A percentile compares a stretch with the other conserved stretches of the same genome.
phyloP scores from a whole-genome alignment of 257 asterid species.

The Gardenia jasminoides region DNA sequence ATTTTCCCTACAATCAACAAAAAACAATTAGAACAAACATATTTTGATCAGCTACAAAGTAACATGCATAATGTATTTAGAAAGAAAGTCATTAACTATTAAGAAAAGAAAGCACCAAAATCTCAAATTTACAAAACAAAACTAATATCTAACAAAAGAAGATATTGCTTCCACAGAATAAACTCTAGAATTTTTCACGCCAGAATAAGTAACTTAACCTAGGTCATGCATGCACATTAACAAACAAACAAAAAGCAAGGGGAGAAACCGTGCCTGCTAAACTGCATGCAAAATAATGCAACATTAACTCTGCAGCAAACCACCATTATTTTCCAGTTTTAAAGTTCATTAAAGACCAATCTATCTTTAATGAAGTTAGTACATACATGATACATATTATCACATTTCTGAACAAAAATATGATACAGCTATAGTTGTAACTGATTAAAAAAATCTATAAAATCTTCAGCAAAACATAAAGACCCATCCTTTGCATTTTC shows the following conservation, averaged over 20 bases:
- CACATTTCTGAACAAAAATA: neutral
- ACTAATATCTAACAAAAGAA: neutral
- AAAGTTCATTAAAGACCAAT: neutral
- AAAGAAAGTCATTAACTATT: neutral
- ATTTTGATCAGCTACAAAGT: neutral
- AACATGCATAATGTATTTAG: neutral
- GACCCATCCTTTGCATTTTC: neutral
- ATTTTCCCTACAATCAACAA: slow-evolving; percentile 69
- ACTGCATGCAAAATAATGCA: neutral
- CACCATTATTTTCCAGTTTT: neutral
- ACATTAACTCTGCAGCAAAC: neutral
- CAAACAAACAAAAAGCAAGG: neutral
- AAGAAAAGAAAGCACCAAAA: neutral
- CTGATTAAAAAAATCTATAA: neutral
- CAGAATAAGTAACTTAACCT: neutral
- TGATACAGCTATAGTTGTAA: neutral
- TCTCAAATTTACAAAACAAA: neutral
- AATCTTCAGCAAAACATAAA: neutral
- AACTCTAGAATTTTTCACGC: neutral
- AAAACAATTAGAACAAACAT: neutral
- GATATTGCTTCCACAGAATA: neutral
- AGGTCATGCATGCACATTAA: neutral
- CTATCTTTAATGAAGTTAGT: neutral
- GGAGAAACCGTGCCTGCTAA: neutral
- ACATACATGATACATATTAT: neutral